Base-by-base conservation (phyloP, 2,329 filamentous ascomycete genomes). In the Neobulgaria alba region DNA sequence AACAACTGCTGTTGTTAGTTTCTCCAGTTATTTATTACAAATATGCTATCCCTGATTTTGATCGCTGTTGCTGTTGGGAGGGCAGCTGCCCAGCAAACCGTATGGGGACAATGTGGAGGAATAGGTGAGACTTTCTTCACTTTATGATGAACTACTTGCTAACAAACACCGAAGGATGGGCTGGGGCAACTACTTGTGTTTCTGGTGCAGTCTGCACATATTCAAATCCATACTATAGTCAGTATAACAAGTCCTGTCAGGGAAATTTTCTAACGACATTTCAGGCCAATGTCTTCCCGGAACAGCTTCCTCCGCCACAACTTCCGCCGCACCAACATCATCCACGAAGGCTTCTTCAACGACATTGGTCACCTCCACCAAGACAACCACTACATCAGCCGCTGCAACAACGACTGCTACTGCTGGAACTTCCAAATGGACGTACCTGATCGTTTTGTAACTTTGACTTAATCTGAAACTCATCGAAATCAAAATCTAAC, bases 171-270 rank as follows among this genome's bases (percentile, higher is more conserved):
- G 20, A 9, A 35, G 33, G 4, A 18, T 35, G 33, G 33, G 20
- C 33, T 19, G 33, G 33, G n/a, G 33, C 16, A 5, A 35, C 33
- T 18, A 35, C 19, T 4, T 35, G 33, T 35, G 16, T 19, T n/a
- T 5, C 15, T 12, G 33, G 33, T 18, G n/a, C 17, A 4, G 55
- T 44, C 9, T 61, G 58, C 31, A 26, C 31, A 10, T 34, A 33
- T 29, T 14, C 35, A 9, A 49, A 32, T 29, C 31, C 37, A 21
- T 49, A 38, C 34, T 49, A 49, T 31, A 44, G 23, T 26, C 7
- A 7, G 23, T 26, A 7, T 26, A 26, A 7, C 12, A n/a, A n/a
- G n/a, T 15, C 18, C 36, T 16, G 12, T 17, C 10, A 29, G 30
- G 5, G 36, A n/a, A 20, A 5, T 15, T 18, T 20, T 9, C 14